Base-by-base conservation (phyloP, 1,284 basidiomycete genomes). In the Ustilago trichophora region DNA sequence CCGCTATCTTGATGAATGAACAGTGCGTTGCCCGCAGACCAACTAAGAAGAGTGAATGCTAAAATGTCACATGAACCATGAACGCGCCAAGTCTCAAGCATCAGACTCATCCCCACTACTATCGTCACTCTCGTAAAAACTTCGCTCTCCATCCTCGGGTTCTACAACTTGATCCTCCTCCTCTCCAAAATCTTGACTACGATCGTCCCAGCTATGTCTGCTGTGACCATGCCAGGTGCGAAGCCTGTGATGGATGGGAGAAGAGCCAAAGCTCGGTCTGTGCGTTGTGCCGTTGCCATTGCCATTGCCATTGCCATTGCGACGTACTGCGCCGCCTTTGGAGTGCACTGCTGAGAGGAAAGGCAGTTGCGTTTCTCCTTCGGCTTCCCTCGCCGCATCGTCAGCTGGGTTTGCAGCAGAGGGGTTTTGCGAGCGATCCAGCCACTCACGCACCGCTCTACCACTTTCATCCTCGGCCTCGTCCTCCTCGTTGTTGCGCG, bases 101-200 rank as follows among this genome's bases (percentile, higher is more conserved):
- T 56, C 53, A 9, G 45, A 49, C 33, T 54, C 57, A 12, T 55
- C 52, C 19, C 25, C 60, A 31, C 60, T 57, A 27, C 49, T 51
- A 6, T 34, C 50, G 27, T 29, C n/a, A 16, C 59, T 56, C 48
- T 63, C 59, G 16, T 63, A 55, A 25, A 56, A 27, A 8, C 35
- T 52, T 5, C 46, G 22, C 15, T 53, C 50, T 26, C 57, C 60
- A 15, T 53, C 38, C 26, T 25, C 46, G 8, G 7, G 8, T 3
- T 21, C 21, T 15, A n/a, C 18, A 19, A 73, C 78, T 13, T 81
- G 81, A 55, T 84, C 84, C 66, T 80, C 49, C 25, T 51, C 82
- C 5, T 82, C 83, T 47, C 83, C 84, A 22, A 72, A 75, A 24
- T 55, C 77, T n/a, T 82, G 54, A 38, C 55, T 52, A 7, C 66